These are phyloP conservation scores for Aspergillus avenaceus DNA, from an alignment of 495 filamentous ascomycete genomes.

Conservation along the genomic window DNA sequence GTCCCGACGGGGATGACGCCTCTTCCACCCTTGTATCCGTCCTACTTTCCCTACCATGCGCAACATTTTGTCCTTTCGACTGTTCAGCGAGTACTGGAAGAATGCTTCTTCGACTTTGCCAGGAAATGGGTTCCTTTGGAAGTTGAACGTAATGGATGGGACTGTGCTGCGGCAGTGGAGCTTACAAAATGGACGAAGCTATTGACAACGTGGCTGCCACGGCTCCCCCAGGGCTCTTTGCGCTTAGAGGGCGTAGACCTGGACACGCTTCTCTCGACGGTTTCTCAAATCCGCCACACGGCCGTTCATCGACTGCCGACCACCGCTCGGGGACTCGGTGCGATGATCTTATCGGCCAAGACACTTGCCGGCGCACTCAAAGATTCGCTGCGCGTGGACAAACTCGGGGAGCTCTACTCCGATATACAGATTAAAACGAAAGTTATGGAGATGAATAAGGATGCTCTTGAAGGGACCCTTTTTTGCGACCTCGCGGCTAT, in stretches of 20 bases:
- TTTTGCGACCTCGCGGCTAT: slow-evolving; percentile 24
- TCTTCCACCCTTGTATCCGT: slow-evolving; percentile 29
- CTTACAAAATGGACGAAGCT: slow-evolving; percentile 31
- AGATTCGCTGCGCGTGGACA: slow-evolving; percentile 23
- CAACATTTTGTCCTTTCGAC: slow-evolving; percentile 35
- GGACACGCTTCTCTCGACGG: slow-evolving; percentile 20
- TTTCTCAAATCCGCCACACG: slow-evolving; percentile 27
- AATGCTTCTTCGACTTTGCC: slow-evolving; percentile 38
- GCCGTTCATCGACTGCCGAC: slow-evolving; percentile 31
- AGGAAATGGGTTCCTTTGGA: slow-evolving; percentile 27
- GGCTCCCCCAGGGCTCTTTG: slow-evolving; percentile 19
- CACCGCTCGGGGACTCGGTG: slow-evolving; percentile 21
- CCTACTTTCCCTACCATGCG: slow-evolving; percentile 34
- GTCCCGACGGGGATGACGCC: not conserved
- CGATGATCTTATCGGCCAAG: slow-evolving; percentile 26
- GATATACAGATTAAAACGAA: slow-evolving; percentile 32
- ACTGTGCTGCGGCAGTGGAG: slow-evolving; percentile 35
- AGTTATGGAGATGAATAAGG: slow-evolving; percentile 38
- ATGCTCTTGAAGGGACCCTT: slow-evolving; percentile 29
- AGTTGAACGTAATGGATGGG: slow-evolving; percentile 23
- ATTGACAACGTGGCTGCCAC: slow-evolving; percentile 17
- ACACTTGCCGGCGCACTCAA: slow-evolving; percentile 22
- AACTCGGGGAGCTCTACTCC: slow-evolving; percentile 30
- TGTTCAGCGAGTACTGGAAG: slow-evolving; percentile 35
- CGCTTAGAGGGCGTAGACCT: slow-evolving; percentile 11